Base-by-base conservation (phyloP, 1,284 basidiomycete genomes). In the Cryptococcus amylolentus region DNA sequence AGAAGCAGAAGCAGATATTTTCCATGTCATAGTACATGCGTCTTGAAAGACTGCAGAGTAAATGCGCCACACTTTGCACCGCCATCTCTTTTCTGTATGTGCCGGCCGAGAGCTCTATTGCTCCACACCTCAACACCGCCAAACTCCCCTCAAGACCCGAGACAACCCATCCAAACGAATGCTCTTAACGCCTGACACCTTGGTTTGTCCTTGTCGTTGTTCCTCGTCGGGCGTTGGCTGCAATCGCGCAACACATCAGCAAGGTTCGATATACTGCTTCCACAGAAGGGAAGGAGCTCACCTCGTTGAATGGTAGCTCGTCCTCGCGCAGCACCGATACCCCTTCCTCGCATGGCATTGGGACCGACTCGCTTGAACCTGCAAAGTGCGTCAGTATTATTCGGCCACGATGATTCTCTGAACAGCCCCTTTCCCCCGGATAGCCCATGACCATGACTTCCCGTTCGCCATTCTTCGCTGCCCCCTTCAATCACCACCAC, bases 281-380 rank as follows among this genome's bases (percentile, higher is more conserved):
- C 31, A 23, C 28, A 28, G 48, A 51, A 56, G 46, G 45, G 54
- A 46, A 43, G 37, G 38, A 14, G 63, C 72, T 63, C 49, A 74
- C 73, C 75, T 55, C 77, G 68, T 58, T 77, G 72, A 59, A 79
- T 79, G 37, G 77, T 79, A 13, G 77, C 77, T 55, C 77, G 74
- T 56, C 77, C 77, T 65, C 77, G 67, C 10, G 73, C 72, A 45
- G 93, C 96, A 73, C 96, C 96, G 73, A 99, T 98, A 86, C 96
- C 96, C 65, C 95, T 84, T 70, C 96, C 96, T 70, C 90, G 89
- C 93, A 98, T 97, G 41, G 93, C 94, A 75, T 98, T 97, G 16
- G 94, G 92, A 48, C 95, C 94, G 51, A 97, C 91, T 64, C 95
- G 88, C 81, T 98, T 98, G 81, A 98, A 97, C 92, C 92, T 96